A percentile compares a stretch with the other conserved stretches of the same genome.
phyloP scores from a whole-genome alignment of 1,284 basidiomycete species.

The Moesziomyces parantarcticus region DNA sequence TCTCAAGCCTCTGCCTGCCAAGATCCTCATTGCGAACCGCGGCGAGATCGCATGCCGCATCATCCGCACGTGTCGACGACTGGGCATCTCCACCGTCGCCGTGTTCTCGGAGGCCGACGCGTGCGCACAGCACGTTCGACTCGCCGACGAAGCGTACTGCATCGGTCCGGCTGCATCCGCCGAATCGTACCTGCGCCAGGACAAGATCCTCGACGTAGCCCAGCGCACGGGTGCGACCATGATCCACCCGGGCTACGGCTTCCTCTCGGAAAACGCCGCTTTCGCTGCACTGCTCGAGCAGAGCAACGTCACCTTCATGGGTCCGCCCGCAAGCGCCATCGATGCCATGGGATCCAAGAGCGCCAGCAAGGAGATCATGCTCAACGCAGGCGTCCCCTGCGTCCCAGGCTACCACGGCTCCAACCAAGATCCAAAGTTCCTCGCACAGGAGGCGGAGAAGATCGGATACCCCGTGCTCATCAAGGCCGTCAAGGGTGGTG shows the following conservation, averaged over 20 bases:
- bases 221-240: conserved; percentile 78
- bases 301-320: conserved; percentile 66
- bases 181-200: conserved; percentile 87
- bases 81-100: conserved; percentile 88
- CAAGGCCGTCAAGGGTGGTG: conserved; percentile 69
- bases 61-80: conserved; percentile 85
- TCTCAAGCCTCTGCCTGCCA: conserved; percentile 45
- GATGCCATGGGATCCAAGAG: conserved; percentile 84
- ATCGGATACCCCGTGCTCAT: conserved; percentile 69
- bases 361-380: conserved; percentile 84
- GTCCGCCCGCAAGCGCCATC: conserved; percentile 67
- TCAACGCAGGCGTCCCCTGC: conserved; percentile 86
- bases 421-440: conserved; percentile 77
- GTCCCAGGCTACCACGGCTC: conserved; percentile 88
- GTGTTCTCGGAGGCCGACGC: conserved; percentile 88
- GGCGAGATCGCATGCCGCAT: conserved; percentile 95
- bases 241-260: conserved; percentile 89
- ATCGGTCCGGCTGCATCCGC: conserved; percentile 88
- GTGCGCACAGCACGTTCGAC: conserved; percentile 76
- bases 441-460: conserved; percentile 75
- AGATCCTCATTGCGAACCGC: conserved; percentile 70
- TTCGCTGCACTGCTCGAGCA: conserved; percentile 47
- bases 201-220: conserved; percentile 87
- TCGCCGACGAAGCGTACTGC: conserved; percentile 96
- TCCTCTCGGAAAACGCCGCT: conserved; percentile 74